Evolutionary conservation across 83 land plant species (phyloP), one percentile per base, ranked within the genome.

Genomic region (Isoetes engelmannii): DNA sequence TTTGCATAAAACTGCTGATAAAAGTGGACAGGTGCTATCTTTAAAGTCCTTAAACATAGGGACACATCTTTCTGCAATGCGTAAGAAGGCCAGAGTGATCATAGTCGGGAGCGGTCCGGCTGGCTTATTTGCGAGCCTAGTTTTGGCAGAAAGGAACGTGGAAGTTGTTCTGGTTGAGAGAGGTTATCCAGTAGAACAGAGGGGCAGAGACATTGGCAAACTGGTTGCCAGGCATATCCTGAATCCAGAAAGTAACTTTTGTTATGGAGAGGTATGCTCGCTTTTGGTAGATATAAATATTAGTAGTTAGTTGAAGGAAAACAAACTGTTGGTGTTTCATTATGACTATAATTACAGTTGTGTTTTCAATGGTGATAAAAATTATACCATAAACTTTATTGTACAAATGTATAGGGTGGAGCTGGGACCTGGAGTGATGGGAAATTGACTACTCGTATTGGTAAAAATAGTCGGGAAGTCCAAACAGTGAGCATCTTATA

Each of bases 371-470:
- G 0, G 0, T n/a, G n/a, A n/a, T n/a, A n/a, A n/a, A n/a, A n/a
- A n/a, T 28, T 28, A 28, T 28, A 28, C 37, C 37, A 28, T 28
- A n/a, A n/a, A n/a, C 37, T 0, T 28, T 28, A 28, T 28, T 28
- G 37, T 28, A 28, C 37, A 28, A 28, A 28, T 28, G 37, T 68
- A 79, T 84, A 94, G 98, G 98, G 98, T 81, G 98, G 98, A 81
- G 98, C 98, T 81, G 98, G 98, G 78, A 90, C 98, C 45, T 94
- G 98, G 98, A 94, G 98, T 82, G 98, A 94, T 82, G 98, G 98
- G 55, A 94, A 94, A 71, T 74, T 94, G 19, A 90, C 90, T 4
- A 94, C 98, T 15, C 84, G 96, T 75, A 94, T 90, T 69, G 98
- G 98, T 57, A 83, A 83, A 67, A 90, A 94, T 63, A 86, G 92